Base-by-base conservation (phyloP, 257 asterid genomes). In the Ocimum tenuiflorum region DNA sequence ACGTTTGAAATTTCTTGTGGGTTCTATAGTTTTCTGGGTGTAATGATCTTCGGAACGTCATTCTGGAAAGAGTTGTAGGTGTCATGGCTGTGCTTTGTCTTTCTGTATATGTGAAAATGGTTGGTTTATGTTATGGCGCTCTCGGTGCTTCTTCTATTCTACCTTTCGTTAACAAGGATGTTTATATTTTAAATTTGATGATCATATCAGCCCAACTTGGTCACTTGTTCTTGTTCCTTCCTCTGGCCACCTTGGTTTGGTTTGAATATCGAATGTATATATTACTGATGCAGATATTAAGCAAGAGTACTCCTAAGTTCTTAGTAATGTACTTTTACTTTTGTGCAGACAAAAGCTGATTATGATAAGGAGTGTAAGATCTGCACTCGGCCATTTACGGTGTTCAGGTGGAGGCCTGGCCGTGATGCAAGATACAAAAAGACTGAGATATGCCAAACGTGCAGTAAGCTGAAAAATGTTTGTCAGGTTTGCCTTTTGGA, bases 401-500 rank as follows among this genome's bases (percentile, higher is more conserved):
- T 92, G 61, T 94, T 94, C 72, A 83, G 99, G 75, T 90, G 97
- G 99, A 86, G 97, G 70, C 99, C 97, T 38, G 99, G 99, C 14
- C 97, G 99, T 57, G 99, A 94, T 80, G 96, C 99, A 43, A 90
- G 99, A 78, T 90, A 94, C 58, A 94, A 94, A 77, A 94, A 88
- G 76, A 63, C 86, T 0, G 96, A 94, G 89, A 94, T 94, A 67
- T 94, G 99, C 76, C 99, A 94, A 78, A 94, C 97, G 41, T 94
- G 99, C 77, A 84, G 96, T 76, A 94, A 94, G 87, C 85, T 90
- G 80, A 90, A 90, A 80, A 90, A 94, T 75, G 99, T 94, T 33
- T 94, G 99, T 72, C 97, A 94, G 81, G 99, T 94, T 80, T 94
- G 97, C 77, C 95, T 94, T 66, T 66, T 94, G 80, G 99, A 94